Evolutionary conservation across 192 early-diverging fungal genomes (phyloP).

Genomic region (Jimgerdemannia lactiflua): DNA sequence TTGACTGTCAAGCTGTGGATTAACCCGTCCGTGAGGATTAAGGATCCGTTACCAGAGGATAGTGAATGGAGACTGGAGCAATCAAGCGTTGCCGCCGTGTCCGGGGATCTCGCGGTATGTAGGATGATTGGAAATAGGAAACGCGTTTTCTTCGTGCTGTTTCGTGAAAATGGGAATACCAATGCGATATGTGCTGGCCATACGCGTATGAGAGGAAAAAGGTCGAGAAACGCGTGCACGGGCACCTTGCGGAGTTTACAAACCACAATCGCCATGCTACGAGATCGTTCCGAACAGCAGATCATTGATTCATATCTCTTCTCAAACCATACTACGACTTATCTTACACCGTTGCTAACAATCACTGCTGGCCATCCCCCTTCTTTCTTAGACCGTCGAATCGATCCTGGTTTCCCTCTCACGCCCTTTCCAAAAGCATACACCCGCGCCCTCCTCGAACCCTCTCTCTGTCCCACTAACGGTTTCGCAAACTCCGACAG

Average conservation of each 20-base stretch:
- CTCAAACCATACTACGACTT: neutral
- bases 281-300: too few species aligned
- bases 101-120: constrained; percentile 16
- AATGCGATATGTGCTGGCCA: too few species aligned
- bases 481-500: constrained; percentile 4
- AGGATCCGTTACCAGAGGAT: neutral
- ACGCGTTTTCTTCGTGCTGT: constrained; percentile 10
- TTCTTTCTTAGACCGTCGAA: constrained; percentile 28
- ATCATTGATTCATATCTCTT: too few species aligned
- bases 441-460: constrained; percentile 4
- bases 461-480: neutral
- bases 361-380: neutral
- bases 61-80: neutral
- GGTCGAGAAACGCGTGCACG: too few species aligned
- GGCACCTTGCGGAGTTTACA: too few species aligned
- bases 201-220: too few species aligned
- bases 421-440: constrained; percentile 35
- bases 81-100: constrained; percentile 3
- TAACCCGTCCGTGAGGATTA: neutral
- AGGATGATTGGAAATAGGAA: neutral
- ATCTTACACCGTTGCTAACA: neutral
- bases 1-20: neutral
- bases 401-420: constrained; percentile 22
- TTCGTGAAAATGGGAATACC: constrained; percentile 1
- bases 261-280: too few species aligned